phyloP scores from a whole-genome alignment of 306 rosid species.

The Gillenia trifoliata region DNA sequence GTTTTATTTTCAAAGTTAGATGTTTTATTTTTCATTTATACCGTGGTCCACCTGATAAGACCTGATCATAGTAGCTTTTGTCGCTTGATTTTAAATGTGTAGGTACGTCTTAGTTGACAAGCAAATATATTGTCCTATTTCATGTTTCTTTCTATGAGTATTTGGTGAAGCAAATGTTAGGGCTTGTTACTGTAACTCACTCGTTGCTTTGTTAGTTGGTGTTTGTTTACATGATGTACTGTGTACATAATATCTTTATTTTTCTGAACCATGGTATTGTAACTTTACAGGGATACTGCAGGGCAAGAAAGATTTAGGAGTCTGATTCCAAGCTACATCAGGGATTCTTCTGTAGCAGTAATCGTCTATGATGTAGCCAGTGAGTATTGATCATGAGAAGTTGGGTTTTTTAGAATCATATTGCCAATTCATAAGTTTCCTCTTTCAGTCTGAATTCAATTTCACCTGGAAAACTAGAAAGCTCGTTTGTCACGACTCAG shows the following conservation, averaged over 20 bases:
- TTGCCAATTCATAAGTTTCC: not conserved
- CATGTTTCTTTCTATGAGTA: not conserved
- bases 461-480: not conserved
- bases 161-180: not conserved
- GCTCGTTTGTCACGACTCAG: not conserved
- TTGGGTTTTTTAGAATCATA: not conserved
- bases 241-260: not conserved
- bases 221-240: not conserved
- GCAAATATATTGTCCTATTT: not conserved
- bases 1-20: not conserved
- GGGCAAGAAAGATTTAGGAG: slow-evolving; percentile 99
- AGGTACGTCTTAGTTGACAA: too few species aligned
- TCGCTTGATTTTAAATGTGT: too few species aligned
- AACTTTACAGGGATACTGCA: slow-evolving; percentile 85
- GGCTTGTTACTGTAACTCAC: not conserved
- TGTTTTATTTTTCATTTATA: too few species aligned
- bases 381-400: slow-evolving; percentile 30
- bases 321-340: slow-evolving; percentile 96
- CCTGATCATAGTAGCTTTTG: too few species aligned
- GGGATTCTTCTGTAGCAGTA: slow-evolving; percentile 97
- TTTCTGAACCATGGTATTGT: slow-evolving; percentile 11
- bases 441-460: not conserved
- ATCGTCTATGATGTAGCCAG: slow-evolving; percentile 91
- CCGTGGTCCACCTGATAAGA: too few species aligned
- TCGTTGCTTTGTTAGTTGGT: not conserved